These are phyloP conservation scores for Anastatica hierochuntica DNA, from an alignment of 345 rosid genomes.

Conservation along the genomic window DNA sequence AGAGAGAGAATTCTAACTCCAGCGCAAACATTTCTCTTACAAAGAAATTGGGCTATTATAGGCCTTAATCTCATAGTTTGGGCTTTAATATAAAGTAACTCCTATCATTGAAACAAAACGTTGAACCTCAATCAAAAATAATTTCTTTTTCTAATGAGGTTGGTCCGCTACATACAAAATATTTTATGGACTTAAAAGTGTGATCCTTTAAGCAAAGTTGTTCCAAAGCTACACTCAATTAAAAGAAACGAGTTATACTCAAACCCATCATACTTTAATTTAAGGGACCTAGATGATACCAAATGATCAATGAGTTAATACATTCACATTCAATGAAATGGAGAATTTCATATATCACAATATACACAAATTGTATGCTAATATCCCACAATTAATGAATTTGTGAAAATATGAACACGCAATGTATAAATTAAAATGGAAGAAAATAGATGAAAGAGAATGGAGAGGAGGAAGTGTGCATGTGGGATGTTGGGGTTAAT, in stretches of 20 bases:
- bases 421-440: slow-evolving; percentile 2
- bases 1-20: too few relatives aligned
- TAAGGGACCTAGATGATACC: not conserved
- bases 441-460: slow-evolving; percentile 4
- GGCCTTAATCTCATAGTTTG: not conserved
- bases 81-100: not conserved
- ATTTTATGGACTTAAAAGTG: too few relatives aligned
- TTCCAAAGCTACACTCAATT: too few relatives aligned
- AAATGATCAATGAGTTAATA: too few relatives aligned
- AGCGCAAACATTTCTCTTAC: too few relatives aligned
- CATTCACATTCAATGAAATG: not conserved
- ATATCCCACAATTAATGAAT: not conserved
- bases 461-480: slow-evolving; percentile 14
- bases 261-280: not conserved
- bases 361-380: not conserved
- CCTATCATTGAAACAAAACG: too few relatives aligned
- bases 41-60: too few relatives aligned
- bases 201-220: too few relatives aligned
- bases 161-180: too few relatives aligned
- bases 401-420: not conserved
- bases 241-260: not conserved
- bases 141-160: too few relatives aligned
- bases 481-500: slow-evolving; percentile 24
- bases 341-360: not conserved
- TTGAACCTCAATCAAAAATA: too few relatives aligned